Evolutionary conservation across 2,329 filamentous ascomycete species (phyloP).

Genomic region (Chaetomium sp.): DNA sequence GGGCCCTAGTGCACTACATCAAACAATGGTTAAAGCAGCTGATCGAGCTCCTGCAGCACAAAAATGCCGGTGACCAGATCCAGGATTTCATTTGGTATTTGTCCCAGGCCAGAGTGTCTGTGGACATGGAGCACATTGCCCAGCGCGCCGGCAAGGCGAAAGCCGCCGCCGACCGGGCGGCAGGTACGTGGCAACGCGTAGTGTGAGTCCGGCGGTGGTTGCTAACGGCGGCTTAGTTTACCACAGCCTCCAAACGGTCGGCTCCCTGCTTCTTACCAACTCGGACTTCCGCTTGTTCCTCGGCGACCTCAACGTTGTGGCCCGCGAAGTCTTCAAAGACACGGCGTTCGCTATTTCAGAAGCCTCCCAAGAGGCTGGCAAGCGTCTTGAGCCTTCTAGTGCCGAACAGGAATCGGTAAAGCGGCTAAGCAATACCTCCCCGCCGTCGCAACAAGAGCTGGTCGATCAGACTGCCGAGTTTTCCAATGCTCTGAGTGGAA

Average conservation of each 20-base stretch:
- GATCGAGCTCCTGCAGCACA: conserved; percentile 78
- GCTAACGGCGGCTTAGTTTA: conserved; percentile 59
- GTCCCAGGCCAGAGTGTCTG: conserved; percentile 68
- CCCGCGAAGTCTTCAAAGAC: conserved; percentile 82
- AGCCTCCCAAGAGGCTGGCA: conserved; percentile 72
- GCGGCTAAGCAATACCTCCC: conserved; percentile 52
- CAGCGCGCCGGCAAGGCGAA: conserved; percentile 63
- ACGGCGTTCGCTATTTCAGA: conserved; percentile 78
- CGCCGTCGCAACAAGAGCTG: conserved; percentile 65
- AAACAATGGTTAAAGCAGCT: conserved; percentile 77
- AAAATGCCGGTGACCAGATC: conserved; percentile 82
- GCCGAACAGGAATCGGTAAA: conserved; percentile 60
- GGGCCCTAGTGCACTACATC: conserved; percentile 68
- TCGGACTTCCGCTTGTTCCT: conserved; percentile 87
- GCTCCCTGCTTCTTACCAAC: conserved; percentile 83
- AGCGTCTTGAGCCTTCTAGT: conserved; percentile 69
- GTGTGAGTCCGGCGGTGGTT: neutral
- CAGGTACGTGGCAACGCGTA: conserved; percentile 52
- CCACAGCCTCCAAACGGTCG: conserved; percentile 79
- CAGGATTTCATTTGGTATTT: conserved; percentile 92
- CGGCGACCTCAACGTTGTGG: conserved; percentile 75
- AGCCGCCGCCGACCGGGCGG: conserved; percentile 69
- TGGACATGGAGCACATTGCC: conserved; percentile 67
- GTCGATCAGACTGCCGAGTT: conserved; percentile 59
- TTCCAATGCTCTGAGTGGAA: conserved; percentile 56